Base-by-base conservation (phyloP, 2,329 filamentous ascomycete species). In the Orbilia javanica region DNA sequence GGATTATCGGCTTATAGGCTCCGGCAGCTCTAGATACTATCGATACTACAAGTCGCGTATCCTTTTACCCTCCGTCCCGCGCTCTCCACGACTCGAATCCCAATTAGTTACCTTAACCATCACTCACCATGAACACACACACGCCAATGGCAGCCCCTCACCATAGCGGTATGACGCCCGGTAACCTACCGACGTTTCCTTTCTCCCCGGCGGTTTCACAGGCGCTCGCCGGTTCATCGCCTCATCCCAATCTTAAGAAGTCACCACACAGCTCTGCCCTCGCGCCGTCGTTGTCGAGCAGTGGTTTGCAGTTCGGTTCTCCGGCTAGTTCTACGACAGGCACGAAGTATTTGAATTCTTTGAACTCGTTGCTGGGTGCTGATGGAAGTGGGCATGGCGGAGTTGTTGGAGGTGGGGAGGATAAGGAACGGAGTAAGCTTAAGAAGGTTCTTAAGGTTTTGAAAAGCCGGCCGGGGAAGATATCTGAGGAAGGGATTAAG, bases 401-500 rank as follows among this genome's bases (percentile, higher is more conserved):
- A 8, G 20, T 60, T 11, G 34, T 22, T 29, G 31, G 48, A 10
- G 66, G 78, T 20, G 68, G 60, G 20, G 76, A 76, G 29, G 69
- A 77, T 18, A 60, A 79, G n/a, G 70, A 74, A 39, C 57, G 69
- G 55, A 69, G 69, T 27, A 79, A 75, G 39, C 57, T 74, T 27
- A 77, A 53, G 63, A 60, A 62, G 44, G 72, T 82, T 18, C 74
- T 82, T n/a, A 80, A 79, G 34, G 66, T 81, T 20, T 62, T 82
- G 0, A 79, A 79, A 15, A 55, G 62, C 36, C 63, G 78, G 10
- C 81, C 81, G 4, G 81, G 81, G 18, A 68, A 80, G 48, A 81
- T 95, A 42, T 93, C 91, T 80, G 91, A 93, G 81, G 89, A 91
- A 31, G 91, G 91, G 1, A 86, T 96, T n/a, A 90, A 92, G 83